Evolutionary conservation across 2,329 filamentous ascomycete genomes (phyloP), one percentile per base, ranked within the genome.

Genomic region (Aspergillus pseudoterreus): DNA sequence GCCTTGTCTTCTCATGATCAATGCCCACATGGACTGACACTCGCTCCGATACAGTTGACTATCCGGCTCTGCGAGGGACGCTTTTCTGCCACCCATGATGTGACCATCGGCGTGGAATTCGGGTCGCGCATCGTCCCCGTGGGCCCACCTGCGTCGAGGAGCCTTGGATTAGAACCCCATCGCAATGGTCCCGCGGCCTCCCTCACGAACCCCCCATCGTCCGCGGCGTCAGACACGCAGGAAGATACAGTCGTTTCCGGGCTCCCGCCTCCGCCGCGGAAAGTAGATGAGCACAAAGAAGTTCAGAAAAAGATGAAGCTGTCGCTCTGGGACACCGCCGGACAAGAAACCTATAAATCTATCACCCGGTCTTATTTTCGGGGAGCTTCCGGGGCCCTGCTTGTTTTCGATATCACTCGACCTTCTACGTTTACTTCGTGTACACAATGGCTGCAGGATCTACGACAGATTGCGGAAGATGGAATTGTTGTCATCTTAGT

Each of bases 31-130:
- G n/a, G 43, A 35, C 53, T 58, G 54, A 57, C 50, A 35, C 21
- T 47, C n/a, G 27, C 6, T 19, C 42, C 24, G 38, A 21, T 63
- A 56, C 84, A 90, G 73, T 83, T 96, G 62, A 96, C 92, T 51
- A 92, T 96, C 70, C 90, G 92, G 57, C 88, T 97, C 57, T 96
- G 92, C 77, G 92, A 96, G 80, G 92, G 92, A 64, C 90, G 92
- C 71, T 96, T 97, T 79, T 90, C 89, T 50, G 83, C 88, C 49
- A 88, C 94, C 70, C 92, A 96, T 81, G 92, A 96, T 79, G 92
- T 96, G 61, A 97, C 92, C 58, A 96, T 96, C 67, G 92, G 92
- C 61, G 92, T 96, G 57, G 92, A 97, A 71, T 96, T 96, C 71
- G 92, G 92, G 64, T 95, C 89, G 46, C 85, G 91, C 65, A 92